phyloP scores from a whole-genome alignment of 495 filamentous ascomycete species.

The Annulohypoxylon moriforme region DNA sequence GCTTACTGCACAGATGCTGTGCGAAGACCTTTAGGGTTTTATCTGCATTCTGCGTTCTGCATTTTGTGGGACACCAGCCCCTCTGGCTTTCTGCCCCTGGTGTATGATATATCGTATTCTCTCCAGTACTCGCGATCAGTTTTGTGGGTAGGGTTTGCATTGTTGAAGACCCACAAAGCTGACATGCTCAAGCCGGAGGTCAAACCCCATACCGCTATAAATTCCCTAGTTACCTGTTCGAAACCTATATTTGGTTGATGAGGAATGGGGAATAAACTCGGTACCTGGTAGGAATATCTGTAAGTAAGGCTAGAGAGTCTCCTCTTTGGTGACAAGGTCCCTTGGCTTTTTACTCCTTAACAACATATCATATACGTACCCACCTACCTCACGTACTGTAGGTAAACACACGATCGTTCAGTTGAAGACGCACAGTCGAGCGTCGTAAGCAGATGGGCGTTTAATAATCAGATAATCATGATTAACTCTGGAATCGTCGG shows the following conservation, averaged over 20 bases:
- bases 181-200: neutral
- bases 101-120: slow-evolving; percentile 12
- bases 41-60: slow-evolving; percentile 11
- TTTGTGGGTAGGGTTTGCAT: slow-evolving; percentile 4
- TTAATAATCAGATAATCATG: neutral
- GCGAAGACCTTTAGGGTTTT: slow-evolving; percentile 12
- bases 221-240: neutral
- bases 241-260: neutral
- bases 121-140: neutral
- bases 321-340: neutral
- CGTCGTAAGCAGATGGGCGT: neutral
- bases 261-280: neutral
- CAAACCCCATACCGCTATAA: neutral
- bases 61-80: slow-evolving; percentile 9
- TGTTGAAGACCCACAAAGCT: neutral
- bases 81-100: neutral
- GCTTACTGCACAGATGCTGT: slow-evolving; percentile 1
- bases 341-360: neutral
- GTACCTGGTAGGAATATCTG: neutral
- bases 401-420: neutral
- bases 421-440: neutral
- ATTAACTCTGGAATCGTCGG: slow-evolving; percentile 4
- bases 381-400: neutral
- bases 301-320: neutral
- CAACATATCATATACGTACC: neutral